phyloP scores from a whole-genome alignment of 805 yeast genomes.

The Yarrowia deformans region DNA sequence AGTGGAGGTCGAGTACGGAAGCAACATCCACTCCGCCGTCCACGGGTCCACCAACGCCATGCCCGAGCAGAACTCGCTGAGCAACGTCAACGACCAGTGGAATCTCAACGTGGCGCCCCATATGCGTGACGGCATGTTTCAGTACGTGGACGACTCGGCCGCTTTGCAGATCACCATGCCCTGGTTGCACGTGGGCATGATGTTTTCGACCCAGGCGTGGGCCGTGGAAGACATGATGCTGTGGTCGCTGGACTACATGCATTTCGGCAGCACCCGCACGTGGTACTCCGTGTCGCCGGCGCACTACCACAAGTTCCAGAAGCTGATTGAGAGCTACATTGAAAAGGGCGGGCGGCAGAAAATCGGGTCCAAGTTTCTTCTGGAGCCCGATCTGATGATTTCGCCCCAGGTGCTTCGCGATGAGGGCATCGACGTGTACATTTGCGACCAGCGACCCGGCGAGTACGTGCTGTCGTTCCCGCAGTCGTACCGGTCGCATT shows the following conservation, averaged over 20 bases:
- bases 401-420: conserved; percentile 64
- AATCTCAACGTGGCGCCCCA: conserved; percentile 77
- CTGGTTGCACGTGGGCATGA: conserved; percentile 84
- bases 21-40: conserved; percentile 74
- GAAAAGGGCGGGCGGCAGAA: conserved; percentile 31
- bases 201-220: conserved; percentile 88
- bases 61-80: conserved; percentile 42
- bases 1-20: conserved; percentile 78
- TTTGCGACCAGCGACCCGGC: conserved; percentile 76
- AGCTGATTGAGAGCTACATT: conserved; percentile 52
- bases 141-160: conserved; percentile 67
- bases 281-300: conserved; percentile 85
- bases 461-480: conserved; percentile 87
- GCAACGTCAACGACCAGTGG: conserved; percentile 63
- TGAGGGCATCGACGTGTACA: conserved; percentile 56
- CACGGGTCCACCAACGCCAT: conserved; percentile 83
- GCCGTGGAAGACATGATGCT: conserved; percentile 90
- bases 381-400: conserved; percentile 75
- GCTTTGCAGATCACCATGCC: conserved; percentile 84
- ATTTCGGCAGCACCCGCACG: conserved; percentile 77
- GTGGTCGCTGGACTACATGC: conserved; percentile 81
- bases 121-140: conserved; percentile 71
- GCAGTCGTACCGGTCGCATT: conserved; percentile 84
- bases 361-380: conserved; percentile 73
- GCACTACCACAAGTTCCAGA: conserved; percentile 64